Evolutionary conservation across 768 basidiomycete species (phyloP).

Genomic region (Galerina sulciceps): DNA sequence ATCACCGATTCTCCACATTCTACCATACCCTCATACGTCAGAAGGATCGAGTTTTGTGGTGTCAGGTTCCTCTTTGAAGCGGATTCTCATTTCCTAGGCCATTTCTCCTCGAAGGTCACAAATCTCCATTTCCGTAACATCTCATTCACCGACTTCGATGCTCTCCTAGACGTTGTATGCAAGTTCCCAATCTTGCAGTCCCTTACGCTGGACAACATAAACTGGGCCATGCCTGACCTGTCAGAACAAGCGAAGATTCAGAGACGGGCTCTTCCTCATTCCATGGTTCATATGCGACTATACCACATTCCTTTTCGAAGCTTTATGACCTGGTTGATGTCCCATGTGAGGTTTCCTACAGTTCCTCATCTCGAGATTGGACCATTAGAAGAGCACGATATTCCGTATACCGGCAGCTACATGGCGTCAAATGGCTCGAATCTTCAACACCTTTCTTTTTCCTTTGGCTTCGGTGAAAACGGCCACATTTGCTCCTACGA

Average conservation of each 20-base stretch:
- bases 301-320: not conserved
- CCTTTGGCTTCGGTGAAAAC: constrained; percentile 5
- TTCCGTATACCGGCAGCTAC: constrained; percentile 1
- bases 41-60: not conserved
- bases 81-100: not conserved
- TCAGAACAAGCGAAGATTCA: not conserved
- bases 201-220: constrained; percentile 7
- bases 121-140: constrained; percentile 3
- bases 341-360: constrained; percentile 2
- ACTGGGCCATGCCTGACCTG: not conserved
- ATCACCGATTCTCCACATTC: not conserved
- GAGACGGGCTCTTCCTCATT: not conserved
- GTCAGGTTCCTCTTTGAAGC: not conserved
- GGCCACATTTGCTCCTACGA: constrained; percentile 8
- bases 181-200: constrained; percentile 7
- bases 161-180: constrained; percentile 13
- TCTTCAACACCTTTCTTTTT: constrained; percentile 4
- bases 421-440: constrained; percentile 3
- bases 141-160: not conserved
- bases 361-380: constrained; percentile 9
- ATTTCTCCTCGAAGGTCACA: constrained; percentile 7
- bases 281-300: not conserved
- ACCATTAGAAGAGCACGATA: constrained; percentile 7
- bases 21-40: constrained; percentile 8
- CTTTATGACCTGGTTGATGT: constrained; percentile 9